These are phyloP conservation scores for Mortierella polycephala DNA, from an alignment of 371 early-diverging fungal species.

Conservation along the genomic window DNA sequence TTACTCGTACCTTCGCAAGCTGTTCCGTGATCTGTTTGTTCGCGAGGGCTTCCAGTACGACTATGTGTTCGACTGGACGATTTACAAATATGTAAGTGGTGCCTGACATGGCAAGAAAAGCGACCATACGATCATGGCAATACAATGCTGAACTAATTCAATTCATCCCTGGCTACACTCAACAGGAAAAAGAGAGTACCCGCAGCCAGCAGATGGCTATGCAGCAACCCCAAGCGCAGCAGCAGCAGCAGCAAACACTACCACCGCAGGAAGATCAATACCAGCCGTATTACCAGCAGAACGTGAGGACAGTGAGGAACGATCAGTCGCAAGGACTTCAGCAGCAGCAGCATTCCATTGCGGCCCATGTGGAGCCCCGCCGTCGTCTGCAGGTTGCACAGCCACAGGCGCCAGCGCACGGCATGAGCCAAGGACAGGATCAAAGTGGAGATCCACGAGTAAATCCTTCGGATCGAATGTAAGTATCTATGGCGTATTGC, in stretches of 20 bases:
- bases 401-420: slow-evolving; percentile 14
- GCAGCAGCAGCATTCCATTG: slow-evolving; percentile 5
- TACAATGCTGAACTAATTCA: not conserved
- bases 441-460: slow-evolving; percentile 34
- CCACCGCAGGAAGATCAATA: slow-evolving; percentile 25
- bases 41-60: slow-evolving; percentile 96
- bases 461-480: slow-evolving; percentile 41
- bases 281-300: slow-evolving; percentile 20
- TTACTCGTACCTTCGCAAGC: slow-evolving; percentile 95
- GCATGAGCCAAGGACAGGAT: slow-evolving; percentile 33
- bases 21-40: slow-evolving; percentile 96
- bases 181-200: slow-evolving; percentile 45
- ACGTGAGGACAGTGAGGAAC: slow-evolving; percentile 14
- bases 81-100: slow-evolving; percentile 58
- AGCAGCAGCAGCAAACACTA: slow-evolving; percentile 11
- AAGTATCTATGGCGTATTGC: slow-evolving; percentile 1
- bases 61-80: slow-evolving; percentile 98
- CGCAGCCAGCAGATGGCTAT: slow-evolving; percentile 43
- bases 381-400: slow-evolving; percentile 31
- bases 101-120: not conserved
- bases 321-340: slow-evolving; percentile 4
- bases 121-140: not conserved
- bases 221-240: slow-evolving; percentile 24
- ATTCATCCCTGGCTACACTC: too few species aligned
- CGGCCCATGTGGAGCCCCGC: slow-evolving; percentile 17